A percentile compares a stretch with the other conserved stretches of the same genome.
phyloP scores from a whole-genome alignment of 2,329 filamentous ascomycete genomes.

The Colletotrichum sp. region DNA sequence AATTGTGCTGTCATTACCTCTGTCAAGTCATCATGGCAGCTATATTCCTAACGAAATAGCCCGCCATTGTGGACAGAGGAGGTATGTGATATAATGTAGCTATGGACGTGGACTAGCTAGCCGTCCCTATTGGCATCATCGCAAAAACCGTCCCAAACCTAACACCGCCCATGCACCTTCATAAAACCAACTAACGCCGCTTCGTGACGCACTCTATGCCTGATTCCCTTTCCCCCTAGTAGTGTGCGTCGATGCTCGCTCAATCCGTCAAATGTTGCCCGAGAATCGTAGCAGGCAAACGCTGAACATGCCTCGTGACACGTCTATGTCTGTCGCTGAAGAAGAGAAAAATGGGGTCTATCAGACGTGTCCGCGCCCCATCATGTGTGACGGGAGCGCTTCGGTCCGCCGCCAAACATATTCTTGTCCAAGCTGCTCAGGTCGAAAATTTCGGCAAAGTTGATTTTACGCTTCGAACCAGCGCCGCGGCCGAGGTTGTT shows the following conservation, averaged over 20 bases:
- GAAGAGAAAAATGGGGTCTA: neutral
- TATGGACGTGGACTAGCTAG: constrained; percentile 21
- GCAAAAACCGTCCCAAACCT: constrained; percentile 19
- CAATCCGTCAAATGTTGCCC: constrained; percentile 12
- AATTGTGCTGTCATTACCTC: neutral
- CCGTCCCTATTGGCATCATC: constrained; percentile 19
- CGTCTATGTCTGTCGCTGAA: neutral
- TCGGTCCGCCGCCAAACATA: constrained; percentile 51
- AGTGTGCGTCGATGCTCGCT: constrained; percentile 20
- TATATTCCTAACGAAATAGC: neutral
- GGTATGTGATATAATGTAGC: constrained; percentile 11
- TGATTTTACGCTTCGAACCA: constrained; percentile 75
- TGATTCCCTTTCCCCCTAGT: neutral
- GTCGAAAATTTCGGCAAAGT: constrained; percentile 78
- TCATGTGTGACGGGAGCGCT: constrained; percentile 55
- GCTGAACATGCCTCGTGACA: neutral
- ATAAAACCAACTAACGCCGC: constrained; percentile 19
- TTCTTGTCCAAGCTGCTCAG: constrained; percentile 71
- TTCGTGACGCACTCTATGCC: constrained; percentile 11
- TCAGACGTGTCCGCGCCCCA: neutral
- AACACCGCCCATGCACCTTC: constrained; percentile 20
- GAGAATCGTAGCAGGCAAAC: constrained; percentile 3
- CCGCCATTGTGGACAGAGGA: neutral
- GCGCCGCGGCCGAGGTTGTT: constrained; percentile 65
- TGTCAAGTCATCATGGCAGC: neutral